Evolutionary conservation across 106 monocot species (phyloP), one percentile per base, ranked within the genome.

Genomic region (Dioscorea zingiberensis): DNA sequence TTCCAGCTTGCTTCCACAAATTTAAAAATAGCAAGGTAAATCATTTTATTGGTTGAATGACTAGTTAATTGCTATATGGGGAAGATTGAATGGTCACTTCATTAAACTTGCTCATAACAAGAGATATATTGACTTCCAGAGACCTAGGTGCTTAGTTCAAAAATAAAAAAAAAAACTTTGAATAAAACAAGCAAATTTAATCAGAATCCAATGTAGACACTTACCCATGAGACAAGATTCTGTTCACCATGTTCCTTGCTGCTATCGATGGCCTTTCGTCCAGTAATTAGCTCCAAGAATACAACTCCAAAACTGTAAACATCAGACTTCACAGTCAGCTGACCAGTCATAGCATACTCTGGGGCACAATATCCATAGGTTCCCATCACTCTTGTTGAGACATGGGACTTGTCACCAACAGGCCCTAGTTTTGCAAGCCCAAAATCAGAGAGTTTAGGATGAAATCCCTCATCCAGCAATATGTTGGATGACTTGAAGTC

Each of bases 301-400:
- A 91, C 90, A 53, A 91, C 90, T 21, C 90, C 90, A 71, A 91
- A 86, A 64, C 90, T 91, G 67, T 91, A 91, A 1, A 91, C 80
- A 65, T 91, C 90, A 28, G 90, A 90, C 59, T 86, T 90, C 12
- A 86, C 77, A 3, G 90, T 90, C 12, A 90, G 64, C 21, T 86
- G 83, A 66, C 90, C 90, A 0, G 90, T 90, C 86, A 90, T 83
- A 19, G 85, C 85, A 78, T 90, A 90, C 69, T 90, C 90, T 2
- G 90, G 90, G 27, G 90, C 90, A 73, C 86, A 90, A 68, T 90
- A 90, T 44, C 90, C 90, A 67, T 90, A 83, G 8, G 90, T 90
- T 59, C 90, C 90, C 90, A 90, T 90, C 45, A 90, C 86, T 61
- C 90, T 69, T 54, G 90, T 90, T 13, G 90, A 86, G 48, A 90